Evolutionary conservation across 306 rosid species (phyloP).

Genomic region (Quercus aquifolioides): DNA sequence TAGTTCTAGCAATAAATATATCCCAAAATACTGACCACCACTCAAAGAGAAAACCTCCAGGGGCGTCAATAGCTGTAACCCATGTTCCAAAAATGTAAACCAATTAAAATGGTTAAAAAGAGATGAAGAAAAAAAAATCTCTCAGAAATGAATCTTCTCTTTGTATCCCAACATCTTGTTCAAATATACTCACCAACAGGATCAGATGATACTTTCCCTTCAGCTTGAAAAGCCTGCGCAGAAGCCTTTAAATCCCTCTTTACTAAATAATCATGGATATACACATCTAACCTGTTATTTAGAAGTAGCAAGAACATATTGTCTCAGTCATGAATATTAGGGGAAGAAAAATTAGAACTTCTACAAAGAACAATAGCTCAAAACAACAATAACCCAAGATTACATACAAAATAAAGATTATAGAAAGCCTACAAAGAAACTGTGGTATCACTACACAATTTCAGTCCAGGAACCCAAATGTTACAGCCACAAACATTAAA

Average conservation of each 20-base stretch:
- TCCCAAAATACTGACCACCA: slow-evolving; percentile 99
- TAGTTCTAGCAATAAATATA: slow-evolving; percentile 95
- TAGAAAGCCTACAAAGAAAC: background rate
- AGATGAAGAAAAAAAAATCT: background rate
- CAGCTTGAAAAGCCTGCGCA: slow-evolving; percentile 97
- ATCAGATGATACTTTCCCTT: slow-evolving; percentile 98
- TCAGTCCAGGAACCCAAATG: background rate
- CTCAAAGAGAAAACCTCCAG: slow-evolving; percentile 95
- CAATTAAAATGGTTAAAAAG: slow-evolving; percentile 1
- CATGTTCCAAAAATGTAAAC: slow-evolving; percentile 22
- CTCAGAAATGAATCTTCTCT: slow-evolving; percentile 1
- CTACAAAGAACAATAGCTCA: background rate
- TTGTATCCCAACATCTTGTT: background rate
- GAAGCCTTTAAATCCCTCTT: slow-evolving; percentile 97
- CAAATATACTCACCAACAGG: slow-evolving; percentile 82
- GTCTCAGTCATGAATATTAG: slow-evolving; percentile 11
- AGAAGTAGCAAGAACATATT: slow-evolving; percentile 16
- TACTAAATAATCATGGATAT: slow-evolving; percentile 91
- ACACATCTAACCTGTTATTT: slow-evolving; percentile 87
- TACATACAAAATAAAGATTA: background rate
- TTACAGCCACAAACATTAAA: background rate
- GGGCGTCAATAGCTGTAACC: slow-evolving; percentile 95
- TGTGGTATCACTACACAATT: background rate
- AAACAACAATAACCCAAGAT: background rate
- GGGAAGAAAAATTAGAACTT: slow-evolving; percentile 21